phyloP scores from a whole-genome alignment of 2,329 filamentous ascomycete species.

The Phaeosphaeriaceae sp. region DNA sequence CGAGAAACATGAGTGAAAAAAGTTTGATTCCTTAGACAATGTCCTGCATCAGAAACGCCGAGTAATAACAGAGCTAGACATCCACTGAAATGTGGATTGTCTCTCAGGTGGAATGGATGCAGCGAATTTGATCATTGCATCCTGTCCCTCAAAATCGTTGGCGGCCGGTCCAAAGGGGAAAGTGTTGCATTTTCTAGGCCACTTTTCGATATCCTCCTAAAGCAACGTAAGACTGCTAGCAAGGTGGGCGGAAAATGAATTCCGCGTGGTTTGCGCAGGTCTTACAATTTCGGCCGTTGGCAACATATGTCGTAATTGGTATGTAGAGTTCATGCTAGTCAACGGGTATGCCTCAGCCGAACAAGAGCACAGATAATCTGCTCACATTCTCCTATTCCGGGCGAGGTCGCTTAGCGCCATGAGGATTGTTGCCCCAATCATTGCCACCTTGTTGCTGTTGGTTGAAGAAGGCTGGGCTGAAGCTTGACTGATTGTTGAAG shows the following conservation, averaged over 20 bases:
- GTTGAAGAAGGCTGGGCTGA: slow-evolving; percentile 75
- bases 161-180: too few species aligned
- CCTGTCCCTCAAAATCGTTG: too few species aligned
- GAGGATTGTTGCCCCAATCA: slow-evolving; percentile 72
- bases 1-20: neutral
- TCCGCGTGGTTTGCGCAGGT: too few species aligned
- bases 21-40: neutral
- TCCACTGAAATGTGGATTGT: too few species aligned
- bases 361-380: too few species aligned
- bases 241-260: too few species aligned
- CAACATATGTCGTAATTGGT: neutral
- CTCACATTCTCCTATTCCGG: slow-evolving; percentile 62
- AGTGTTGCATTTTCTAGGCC: too few species aligned
- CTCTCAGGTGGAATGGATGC: too few species aligned
- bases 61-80: neutral
- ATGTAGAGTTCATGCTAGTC: neutral
- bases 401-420: slow-evolving; percentile 78
- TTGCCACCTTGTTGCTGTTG: slow-evolving; percentile 53
- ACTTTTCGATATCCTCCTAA: too few species aligned
- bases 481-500: slow-evolving; percentile 72
- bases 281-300: too few species aligned
- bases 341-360: neutral
- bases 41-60: neutral
- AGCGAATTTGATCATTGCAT: too few species aligned
- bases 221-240: too few species aligned